Percentiles rank a stretch among this genome's conserved stretches.
Conservation (phyloP, 345 rosid genomes). For the Laguncularia racemosa region DNA sequence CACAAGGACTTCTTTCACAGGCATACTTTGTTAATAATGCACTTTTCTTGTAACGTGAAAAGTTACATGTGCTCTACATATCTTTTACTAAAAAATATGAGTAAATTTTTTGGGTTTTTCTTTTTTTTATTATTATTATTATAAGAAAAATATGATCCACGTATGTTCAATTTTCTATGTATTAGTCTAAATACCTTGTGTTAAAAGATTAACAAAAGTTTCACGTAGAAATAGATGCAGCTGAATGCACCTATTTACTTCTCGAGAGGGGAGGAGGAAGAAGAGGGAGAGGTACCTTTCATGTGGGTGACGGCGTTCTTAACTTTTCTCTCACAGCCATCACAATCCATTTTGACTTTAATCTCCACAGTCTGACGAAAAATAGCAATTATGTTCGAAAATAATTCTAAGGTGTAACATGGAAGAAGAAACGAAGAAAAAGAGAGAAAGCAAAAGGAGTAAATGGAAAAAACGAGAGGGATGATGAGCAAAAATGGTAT, state of each 20-base stretch:
- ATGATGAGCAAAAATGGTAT: too few relatives aligned
- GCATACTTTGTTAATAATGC: too few relatives aligned
- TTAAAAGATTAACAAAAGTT: too few relatives aligned
- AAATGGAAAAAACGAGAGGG: not conserved
- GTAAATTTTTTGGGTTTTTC: too few relatives aligned
- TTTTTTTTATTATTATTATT: too few relatives aligned
- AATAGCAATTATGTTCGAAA: slow-evolving; percentile 2
- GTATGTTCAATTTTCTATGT: not conserved
- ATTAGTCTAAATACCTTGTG: not conserved
- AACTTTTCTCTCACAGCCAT: slow-evolving; percentile 93
- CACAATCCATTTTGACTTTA: slow-evolving; percentile 97
- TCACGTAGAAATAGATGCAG: too few relatives aligned
- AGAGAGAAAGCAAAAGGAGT: not conserved
- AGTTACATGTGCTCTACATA: too few relatives aligned
- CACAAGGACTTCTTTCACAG: too few relatives aligned
- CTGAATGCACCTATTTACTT: not conserved
- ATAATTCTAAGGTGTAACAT: slow-evolving; percentile 3
- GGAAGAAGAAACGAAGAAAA: not conserved
- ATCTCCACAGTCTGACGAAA: slow-evolving; percentile 77
- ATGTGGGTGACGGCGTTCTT: slow-evolving; percentile 58
- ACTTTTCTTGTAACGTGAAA: too few relatives aligned
- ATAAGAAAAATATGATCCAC: too few relatives aligned
- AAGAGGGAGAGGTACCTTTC: slow-evolving; percentile 45
- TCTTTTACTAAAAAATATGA: too few relatives aligned
- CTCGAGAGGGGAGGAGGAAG: not conserved